phyloP scores from a whole-genome alignment of 2,329 filamentous ascomycete genomes.

The Aphanocladium album region DNA sequence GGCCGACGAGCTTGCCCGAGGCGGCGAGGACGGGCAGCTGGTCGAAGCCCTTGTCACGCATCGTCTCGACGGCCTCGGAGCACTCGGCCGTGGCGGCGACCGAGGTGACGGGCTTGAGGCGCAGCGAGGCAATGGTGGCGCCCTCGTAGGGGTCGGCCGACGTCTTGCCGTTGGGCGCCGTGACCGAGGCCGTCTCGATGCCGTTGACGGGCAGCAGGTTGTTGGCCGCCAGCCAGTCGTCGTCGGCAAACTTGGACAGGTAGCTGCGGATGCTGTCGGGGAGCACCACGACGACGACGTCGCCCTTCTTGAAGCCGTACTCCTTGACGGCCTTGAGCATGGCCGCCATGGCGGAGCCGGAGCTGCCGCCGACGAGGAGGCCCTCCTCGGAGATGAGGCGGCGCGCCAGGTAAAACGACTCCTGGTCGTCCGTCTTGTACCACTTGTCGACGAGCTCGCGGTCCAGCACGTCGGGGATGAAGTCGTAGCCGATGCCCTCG shows the following conservation, averaged over 20 bases:
- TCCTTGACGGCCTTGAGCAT: slow-evolving; percentile 73
- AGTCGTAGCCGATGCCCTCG: slow-evolving; percentile 97
- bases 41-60: slow-evolving; percentile 97
- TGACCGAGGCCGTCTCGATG: slow-evolving; percentile 42
- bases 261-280: slow-evolving; percentile 98
- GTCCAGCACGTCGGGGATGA: slow-evolving; percentile 89
- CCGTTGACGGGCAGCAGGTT: slow-evolving; percentile 67
- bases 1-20: slow-evolving; percentile 72
- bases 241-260: slow-evolving; percentile 96
- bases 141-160: slow-evolving; percentile 65
- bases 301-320: slow-evolving; percentile 69
- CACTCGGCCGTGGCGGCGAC: slow-evolving; percentile 67
- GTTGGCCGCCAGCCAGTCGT: slow-evolving; percentile 98
- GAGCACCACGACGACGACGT: slow-evolving; percentile 84
- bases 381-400: slow-evolving; percentile 91
- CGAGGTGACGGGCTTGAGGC: slow-evolving; percentile 90
- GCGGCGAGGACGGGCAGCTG: slow-evolving; percentile 84
- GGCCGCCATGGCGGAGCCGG: slow-evolving; percentile 84
- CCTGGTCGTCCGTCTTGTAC: slow-evolving; percentile 96
- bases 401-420: slow-evolving; percentile 87
- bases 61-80: slow-evolving; percentile 88
- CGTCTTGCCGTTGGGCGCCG: slow-evolving; percentile 30
- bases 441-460: slow-evolving; percentile 78
- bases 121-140: slow-evolving; percentile 75
- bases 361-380: slow-evolving; percentile 86